Evolutionary conservation across 495 filamentous ascomycete species (phyloP).

Genomic region (Penicillium samsonianum): DNA sequence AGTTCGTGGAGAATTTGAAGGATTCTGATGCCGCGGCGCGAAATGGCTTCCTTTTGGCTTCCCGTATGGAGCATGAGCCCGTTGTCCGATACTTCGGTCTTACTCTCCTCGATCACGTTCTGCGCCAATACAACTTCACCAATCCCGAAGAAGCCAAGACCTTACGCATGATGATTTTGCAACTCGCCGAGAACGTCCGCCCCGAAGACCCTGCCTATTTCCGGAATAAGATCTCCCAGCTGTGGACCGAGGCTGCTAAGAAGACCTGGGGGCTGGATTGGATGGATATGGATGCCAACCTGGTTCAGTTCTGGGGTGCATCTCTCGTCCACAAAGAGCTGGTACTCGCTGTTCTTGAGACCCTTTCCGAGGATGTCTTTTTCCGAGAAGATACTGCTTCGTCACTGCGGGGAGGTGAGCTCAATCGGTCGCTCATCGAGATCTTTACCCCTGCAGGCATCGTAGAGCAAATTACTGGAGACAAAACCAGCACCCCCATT

Average conservation of each 20-base stretch:
- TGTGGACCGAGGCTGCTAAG: constrained; percentile 95
- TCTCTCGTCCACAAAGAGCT: constrained; percentile 73
- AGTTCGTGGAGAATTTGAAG: constrained; percentile 83
- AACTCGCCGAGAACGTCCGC: constrained; percentile 71
- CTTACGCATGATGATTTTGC: constrained; percentile 72
- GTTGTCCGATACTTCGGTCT: constrained; percentile 92
- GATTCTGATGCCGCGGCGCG: constrained; percentile 72
- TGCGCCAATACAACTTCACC: constrained; percentile 79
- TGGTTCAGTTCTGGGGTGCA: constrained; percentile 80
- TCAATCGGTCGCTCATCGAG: constrained; percentile 88
- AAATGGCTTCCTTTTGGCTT: constrained; percentile 82
- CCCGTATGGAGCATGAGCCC: constrained; percentile 66
- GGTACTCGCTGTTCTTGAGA: constrained; percentile 82
- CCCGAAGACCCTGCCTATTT: constrained; percentile 78
- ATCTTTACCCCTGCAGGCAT: constrained; percentile 82
- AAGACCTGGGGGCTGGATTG: constrained; percentile 87
- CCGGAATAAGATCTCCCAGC: constrained; percentile 90
- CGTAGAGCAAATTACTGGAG: constrained; percentile 71
- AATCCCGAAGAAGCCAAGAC: constrained; percentile 59
- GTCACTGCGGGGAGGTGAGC: constrained; percentile 72
- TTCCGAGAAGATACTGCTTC: constrained; percentile 84
- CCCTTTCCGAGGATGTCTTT: constrained; percentile 93
- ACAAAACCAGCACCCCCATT: constrained; percentile 59
- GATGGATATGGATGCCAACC: constrained; percentile 87
- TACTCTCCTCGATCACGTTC: constrained; percentile 82